A percentile compares a stretch with the other conserved stretches of the same genome.
phyloP scores from a whole-genome alignment of 2,329 filamentous ascomycete species.

The Rhinocladiella mackenziei region DNA sequence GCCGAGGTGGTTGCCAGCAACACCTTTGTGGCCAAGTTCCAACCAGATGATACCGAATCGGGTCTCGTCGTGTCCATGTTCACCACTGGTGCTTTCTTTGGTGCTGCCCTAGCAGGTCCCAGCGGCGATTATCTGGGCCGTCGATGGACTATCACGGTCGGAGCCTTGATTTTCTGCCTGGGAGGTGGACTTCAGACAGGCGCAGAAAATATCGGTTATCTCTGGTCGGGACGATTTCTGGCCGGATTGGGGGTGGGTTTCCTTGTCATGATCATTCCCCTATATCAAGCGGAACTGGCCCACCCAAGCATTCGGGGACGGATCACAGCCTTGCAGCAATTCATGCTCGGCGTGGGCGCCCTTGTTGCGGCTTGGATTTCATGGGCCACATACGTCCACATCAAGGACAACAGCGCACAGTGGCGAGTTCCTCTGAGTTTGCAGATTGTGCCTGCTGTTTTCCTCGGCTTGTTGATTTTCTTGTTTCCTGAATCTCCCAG shows the following conservation, averaged over 20 bases:
- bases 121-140: constrained; percentile 63
- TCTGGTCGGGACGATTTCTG: constrained; percentile 67
- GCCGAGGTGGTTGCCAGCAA: constrained; percentile 51
- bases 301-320: constrained; percentile 74
- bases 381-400: constrained; percentile 58
- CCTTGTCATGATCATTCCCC: constrained; percentile 61
- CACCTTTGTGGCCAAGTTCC: constrained; percentile 36
- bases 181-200: constrained; percentile 71
- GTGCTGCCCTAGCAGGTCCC: constrained; percentile 61
- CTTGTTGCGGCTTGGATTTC: constrained; percentile 70
- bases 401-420: constrained; percentile 49
- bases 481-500: constrained; percentile 60
- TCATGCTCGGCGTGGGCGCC: constrained; percentile 74
- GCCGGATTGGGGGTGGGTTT: constrained; percentile 64
- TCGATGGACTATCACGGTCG: constrained; percentile 66
- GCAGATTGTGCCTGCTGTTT: constrained; percentile 64
- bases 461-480: constrained; percentile 63
- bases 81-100: constrained; percentile 70
- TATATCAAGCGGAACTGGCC: constrained; percentile 75
- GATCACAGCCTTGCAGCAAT: constrained; percentile 72
- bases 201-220: constrained; percentile 55
- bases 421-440: constrained; percentile 65
- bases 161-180: constrained; percentile 66
- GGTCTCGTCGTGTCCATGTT: constrained; percentile 74
- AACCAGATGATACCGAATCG: constrained; percentile 35